Evolutionary conservation across 345 rosid species (phyloP), one percentile per base, ranked within the genome.

Genomic region (Hibiscus syriacus): DNA sequence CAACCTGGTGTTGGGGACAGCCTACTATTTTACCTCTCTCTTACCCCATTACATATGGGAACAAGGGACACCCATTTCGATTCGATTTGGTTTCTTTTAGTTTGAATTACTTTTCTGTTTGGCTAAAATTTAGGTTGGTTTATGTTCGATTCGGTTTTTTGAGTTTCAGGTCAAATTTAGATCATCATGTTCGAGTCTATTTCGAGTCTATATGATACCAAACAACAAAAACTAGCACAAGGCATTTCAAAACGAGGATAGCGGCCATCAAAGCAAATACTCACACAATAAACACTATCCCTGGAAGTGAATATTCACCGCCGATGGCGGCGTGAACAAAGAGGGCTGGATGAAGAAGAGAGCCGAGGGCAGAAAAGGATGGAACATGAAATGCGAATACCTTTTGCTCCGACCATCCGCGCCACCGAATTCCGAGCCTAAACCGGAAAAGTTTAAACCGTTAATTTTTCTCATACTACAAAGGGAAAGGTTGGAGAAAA

Each of bases 381-480:
- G 99, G 76, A 94, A 94, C 8, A 89, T 83, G 80, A 89, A 89
- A 10, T 90, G 84, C n/a, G 86, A 91, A 27, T 85, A 77, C 86
- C 79, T 89, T 73, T 82, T 90, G 71, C 84, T 80, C 74, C 95
- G 80, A 64, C 79, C 75, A 80, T 88, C 90, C 14, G 71, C 39
- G 55, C 79, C 83, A 57, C 99, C 95, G 8, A 82, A 90, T 77
- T 94, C 97, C 29, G 99, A 96, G 76, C 99, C 99, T 93, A 78
- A 68, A 58, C 8, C 36, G n/a, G 79, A 62, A 27, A 22, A 20
- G 39, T 10, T 54, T 23, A 54, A 3, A 19, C 26, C 50, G 38
- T 63, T 29, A 61, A 49, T 7, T 43, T 11, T 45, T 60, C 14
- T 3, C 39, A 30, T 13, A 16, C 22, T 3, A 32, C 14, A n/a